A percentile compares a stretch with the other conserved stretches of the same genome.
Conservation (phyloP, 164 flowering plant species). For the Chimonanthus praecox region DNA sequence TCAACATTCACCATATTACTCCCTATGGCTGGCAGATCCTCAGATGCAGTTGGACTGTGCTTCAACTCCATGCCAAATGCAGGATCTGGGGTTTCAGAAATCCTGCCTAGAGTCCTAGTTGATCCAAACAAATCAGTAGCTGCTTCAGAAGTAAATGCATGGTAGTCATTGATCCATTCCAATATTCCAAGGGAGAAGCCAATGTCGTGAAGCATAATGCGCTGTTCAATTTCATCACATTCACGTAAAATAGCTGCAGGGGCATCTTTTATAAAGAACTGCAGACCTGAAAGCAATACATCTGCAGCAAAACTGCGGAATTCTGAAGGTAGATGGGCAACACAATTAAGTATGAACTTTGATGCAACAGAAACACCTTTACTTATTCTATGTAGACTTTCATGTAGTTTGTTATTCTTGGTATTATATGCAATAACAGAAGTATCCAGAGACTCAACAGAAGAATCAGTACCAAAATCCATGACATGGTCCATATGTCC, state of each 20-base stretch:
- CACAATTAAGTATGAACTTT: slow-evolving; percentile 72
- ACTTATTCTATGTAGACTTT: slow-evolving; percentile 3
- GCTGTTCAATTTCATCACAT: slow-evolving; percentile 51
- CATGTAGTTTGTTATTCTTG: slow-evolving; percentile 6
- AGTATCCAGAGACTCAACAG: neutral
- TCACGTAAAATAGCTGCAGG: slow-evolving; percentile 50
- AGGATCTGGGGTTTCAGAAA: slow-evolving; percentile 12
- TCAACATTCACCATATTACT: slow-evolving; percentile 9
- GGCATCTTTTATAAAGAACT: slow-evolving; percentile 46
- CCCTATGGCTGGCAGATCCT: slow-evolving; percentile 4
- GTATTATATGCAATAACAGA: neutral
- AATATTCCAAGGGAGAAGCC: slow-evolving; percentile 73
- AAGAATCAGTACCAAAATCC: slow-evolving; percentile 8
- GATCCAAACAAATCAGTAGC: slow-evolving; percentile 14
- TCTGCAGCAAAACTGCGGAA: slow-evolving; percentile 70
- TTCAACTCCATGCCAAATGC: slow-evolving; percentile 6
- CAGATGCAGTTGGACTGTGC: slow-evolving; percentile 3
- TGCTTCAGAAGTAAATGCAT: slow-evolving; percentile 29
- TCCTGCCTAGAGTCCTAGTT: slow-evolving; percentile 12
- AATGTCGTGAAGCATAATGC: slow-evolving; percentile 83
- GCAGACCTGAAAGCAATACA: slow-evolving; percentile 63
- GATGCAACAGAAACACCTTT: slow-evolving; percentile 31
- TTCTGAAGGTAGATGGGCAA: slow-evolving; percentile 68
- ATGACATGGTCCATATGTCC: slow-evolving; percentile 8
- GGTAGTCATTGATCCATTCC: slow-evolving; percentile 82